phyloP scores from a whole-genome alignment of 2,329 filamentous ascomycete species.

The Graphilbum fragrans region DNA sequence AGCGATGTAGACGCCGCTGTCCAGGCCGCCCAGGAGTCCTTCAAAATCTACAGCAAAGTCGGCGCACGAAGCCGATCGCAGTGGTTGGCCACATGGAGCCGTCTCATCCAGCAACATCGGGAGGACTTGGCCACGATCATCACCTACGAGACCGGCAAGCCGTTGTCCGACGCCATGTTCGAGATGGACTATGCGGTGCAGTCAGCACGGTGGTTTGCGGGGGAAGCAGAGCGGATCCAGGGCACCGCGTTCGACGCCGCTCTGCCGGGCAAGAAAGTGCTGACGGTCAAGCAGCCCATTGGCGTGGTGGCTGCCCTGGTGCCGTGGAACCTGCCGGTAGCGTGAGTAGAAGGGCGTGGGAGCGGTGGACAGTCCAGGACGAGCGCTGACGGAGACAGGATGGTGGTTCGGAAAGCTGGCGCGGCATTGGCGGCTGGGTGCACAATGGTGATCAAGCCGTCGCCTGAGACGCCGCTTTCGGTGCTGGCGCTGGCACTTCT shows the following conservation, averaged over 20 bases:
- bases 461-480: conserved; percentile 61
- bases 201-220: conserved; percentile 44
- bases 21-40: too few relatives aligned
- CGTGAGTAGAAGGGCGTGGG: too few relatives aligned
- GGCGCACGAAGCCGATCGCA: too few relatives aligned
- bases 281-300: conserved; percentile 65
- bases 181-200: conserved; percentile 42
- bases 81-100: conserved; percentile 22
- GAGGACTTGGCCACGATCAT: conserved; percentile 26
- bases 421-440: conserved; percentile 58
- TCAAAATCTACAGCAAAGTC: too few relatives aligned
- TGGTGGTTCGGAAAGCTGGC: conserved; percentile 21
- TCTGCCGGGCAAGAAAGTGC: conserved; percentile 47
- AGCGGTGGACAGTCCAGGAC: too few relatives aligned
- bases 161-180: conserved; percentile 35
- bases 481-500: conserved; percentile 58
- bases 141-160: conserved; percentile 42
- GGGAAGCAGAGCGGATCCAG: conserved; percentile 34
- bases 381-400: conserved; percentile 15
- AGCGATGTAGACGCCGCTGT: too few relatives aligned
- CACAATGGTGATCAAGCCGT: conserved; percentile 61
- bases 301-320: conserved; percentile 57
- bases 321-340: too few relatives aligned
- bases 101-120: conserved; percentile 18
- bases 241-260: conserved; percentile 50